Evolutionary conservation across 2,329 filamentous ascomycete genomes (phyloP).

Genomic region (Fusarium albosuccineum): DNA sequence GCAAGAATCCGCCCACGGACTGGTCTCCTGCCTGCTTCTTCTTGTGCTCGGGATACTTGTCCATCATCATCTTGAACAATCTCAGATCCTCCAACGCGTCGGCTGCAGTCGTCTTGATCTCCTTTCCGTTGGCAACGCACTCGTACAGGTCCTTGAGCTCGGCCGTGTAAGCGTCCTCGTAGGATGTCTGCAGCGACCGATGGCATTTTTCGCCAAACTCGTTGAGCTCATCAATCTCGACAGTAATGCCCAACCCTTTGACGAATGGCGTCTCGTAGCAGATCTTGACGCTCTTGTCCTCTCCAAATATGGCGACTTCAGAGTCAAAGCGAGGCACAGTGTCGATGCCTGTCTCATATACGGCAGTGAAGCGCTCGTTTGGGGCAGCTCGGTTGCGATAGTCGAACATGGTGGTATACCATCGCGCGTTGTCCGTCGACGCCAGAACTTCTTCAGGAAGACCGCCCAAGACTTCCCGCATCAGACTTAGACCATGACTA

Average conservation of each 20-base stretch:
- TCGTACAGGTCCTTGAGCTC: conserved; percentile 48
- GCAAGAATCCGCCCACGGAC: no score
- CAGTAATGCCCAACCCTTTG: conserved; percentile 53
- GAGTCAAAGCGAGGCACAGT: conserved; percentile 64
- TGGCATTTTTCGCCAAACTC: no score
- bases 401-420: neutral
- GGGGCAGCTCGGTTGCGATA: neutral
- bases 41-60: no score
- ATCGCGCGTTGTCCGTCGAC: neutral
- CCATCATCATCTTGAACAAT: conserved; percentile 28
- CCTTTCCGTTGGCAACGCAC: conserved; percentile 36
- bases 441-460: conserved; percentile 36
- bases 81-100: conserved; percentile 43
- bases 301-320: conserved; percentile 61
- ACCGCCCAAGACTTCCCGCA: conserved; percentile 58
- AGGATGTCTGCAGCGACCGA: conserved; percentile 37
- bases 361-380: conserved; percentile 56
- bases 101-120: conserved; percentile 46
- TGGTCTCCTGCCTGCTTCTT: no score
- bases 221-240: no score
- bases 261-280: conserved; percentile 67
- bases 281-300: conserved; percentile 63
- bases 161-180: conserved; percentile 53
- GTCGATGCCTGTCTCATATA: conserved; percentile 68
- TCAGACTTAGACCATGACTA: conserved; percentile 64